Conservation (phyloP, 495 filamentous ascomycete species). For the Penicillium cinerascens region DNA sequence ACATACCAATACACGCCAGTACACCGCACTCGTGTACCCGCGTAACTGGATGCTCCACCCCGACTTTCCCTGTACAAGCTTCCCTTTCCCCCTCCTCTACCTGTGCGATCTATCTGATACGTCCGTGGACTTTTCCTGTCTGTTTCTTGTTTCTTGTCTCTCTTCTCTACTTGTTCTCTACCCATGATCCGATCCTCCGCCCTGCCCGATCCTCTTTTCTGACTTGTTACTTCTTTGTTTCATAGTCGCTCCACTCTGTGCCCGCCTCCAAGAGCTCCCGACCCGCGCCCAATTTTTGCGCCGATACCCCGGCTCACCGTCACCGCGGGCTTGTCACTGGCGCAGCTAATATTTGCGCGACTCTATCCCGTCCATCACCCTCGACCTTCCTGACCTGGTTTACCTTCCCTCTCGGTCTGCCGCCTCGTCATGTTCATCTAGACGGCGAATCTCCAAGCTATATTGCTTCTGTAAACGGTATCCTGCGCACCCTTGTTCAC, state of each 20-base stretch:
- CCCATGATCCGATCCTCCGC: constrained; percentile 1
- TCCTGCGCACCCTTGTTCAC: neutral
- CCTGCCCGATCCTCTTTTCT: constrained; percentile 13
- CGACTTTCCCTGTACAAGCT: neutral
- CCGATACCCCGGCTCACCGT: neutral
- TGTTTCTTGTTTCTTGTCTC: neutral
- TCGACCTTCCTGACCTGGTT: neutral
- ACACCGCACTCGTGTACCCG: neutral
- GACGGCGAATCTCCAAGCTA: constrained; percentile 8
- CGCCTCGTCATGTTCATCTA: constrained; percentile 20
- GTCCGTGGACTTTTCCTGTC: neutral
- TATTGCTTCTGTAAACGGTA: constrained; percentile 15
- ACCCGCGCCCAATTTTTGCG: constrained; percentile 11
- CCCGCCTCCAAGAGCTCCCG: neutral
- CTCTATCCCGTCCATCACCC: neutral
- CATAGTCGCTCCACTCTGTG: constrained; percentile 21
- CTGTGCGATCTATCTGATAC: constrained; percentile 26
- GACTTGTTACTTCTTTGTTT: constrained; percentile 23
- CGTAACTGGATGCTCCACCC: neutral
- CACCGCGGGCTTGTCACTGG: neutral
- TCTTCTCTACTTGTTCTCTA: neutral
- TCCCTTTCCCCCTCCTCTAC: constrained; percentile 3
- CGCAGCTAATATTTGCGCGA: neutral
- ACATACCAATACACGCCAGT: neutral
- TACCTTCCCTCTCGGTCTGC: neutral